These are phyloP conservation scores for Trichomonascus vanleenenianus DNA, from an alignment of 805 yeast genomes.

Conservation along the genomic window DNA sequence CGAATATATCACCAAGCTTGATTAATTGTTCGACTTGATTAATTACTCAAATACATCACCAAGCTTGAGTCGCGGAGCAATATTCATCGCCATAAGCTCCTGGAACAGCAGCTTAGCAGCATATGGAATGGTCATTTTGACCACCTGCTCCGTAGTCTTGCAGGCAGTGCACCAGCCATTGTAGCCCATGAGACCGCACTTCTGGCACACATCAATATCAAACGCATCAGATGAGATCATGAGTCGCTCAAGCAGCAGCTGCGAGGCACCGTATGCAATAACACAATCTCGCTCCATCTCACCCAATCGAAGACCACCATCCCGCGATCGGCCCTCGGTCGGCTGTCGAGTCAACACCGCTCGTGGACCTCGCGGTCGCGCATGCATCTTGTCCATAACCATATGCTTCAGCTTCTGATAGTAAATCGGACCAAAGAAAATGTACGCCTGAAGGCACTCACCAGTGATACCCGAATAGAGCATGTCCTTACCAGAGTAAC, in stretches of 20 bases:
- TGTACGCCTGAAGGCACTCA: constrained; percentile 93
- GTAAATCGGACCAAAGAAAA: constrained; percentile 97
- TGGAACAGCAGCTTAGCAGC: constrained; percentile 98
- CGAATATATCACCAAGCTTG: background rate
- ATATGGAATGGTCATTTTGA: constrained; percentile 94
- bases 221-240: constrained; percentile 97
- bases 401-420: constrained; percentile 97
- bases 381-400: constrained; percentile 99
- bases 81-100: constrained; percentile 96
- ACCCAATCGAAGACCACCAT: constrained; percentile 97
- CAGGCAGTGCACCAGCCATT: constrained; percentile 98
- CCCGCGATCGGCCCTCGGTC: constrained; percentile 97
- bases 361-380: constrained; percentile 98
- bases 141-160: constrained; percentile 75
- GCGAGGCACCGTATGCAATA: constrained; percentile 98
- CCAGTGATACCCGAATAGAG: constrained; percentile 95
- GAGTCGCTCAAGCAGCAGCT: constrained; percentile 81
- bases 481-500: constrained; percentile 96
- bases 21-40: too few relatives aligned
- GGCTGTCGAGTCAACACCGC: constrained; percentile 98
- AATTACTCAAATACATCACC: constrained; percentile 70
- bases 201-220: constrained; percentile 90
- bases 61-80: constrained; percentile 88
- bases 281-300: constrained; percentile 99
- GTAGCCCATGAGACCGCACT: constrained; percentile 96